phyloP scores from a whole-genome alignment of 257 asterid genomes.

The Orobanche coerulescens region DNA sequence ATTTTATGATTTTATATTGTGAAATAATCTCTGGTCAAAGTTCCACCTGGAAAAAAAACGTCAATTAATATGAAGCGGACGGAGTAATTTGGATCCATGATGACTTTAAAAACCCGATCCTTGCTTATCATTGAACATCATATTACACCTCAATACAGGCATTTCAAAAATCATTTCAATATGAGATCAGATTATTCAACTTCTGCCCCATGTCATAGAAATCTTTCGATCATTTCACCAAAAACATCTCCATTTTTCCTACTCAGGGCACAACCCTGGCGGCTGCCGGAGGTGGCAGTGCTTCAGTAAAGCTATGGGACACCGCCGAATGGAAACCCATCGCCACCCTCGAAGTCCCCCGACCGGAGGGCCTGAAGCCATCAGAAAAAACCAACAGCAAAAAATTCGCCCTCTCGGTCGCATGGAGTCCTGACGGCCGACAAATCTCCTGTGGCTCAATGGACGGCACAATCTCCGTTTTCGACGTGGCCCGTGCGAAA shows the following conservation, averaged over 20 bases:
- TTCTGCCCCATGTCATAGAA: background rate
- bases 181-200: background rate
- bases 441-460: conserved; percentile 79
- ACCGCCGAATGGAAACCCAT: conserved; percentile 71
- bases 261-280: conserved; percentile 82
- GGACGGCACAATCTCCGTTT: conserved; percentile 93
- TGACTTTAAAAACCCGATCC: background rate
- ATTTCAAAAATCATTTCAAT: conserved; percentile 4
- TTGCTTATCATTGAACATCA: background rate
- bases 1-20: no score
- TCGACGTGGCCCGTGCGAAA: conserved; percentile 68
- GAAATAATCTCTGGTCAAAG: no score
- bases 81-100: background rate
- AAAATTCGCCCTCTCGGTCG: conserved; percentile 89
- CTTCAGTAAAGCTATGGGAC: conserved; percentile 90
- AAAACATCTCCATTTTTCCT: background rate
- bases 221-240: background rate
- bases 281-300: conserved; percentile 97
- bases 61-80: no score
- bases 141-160: background rate
- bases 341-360: conserved; percentile 71
- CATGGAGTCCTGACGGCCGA: conserved; percentile 86
- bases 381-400: conserved; percentile 65
- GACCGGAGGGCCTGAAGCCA: conserved; percentile 67
- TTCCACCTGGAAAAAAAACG: no score